Conservation (phyloP, 2,329 filamentous ascomycete genomes). For the Colletotrichum australisinense region DNA sequence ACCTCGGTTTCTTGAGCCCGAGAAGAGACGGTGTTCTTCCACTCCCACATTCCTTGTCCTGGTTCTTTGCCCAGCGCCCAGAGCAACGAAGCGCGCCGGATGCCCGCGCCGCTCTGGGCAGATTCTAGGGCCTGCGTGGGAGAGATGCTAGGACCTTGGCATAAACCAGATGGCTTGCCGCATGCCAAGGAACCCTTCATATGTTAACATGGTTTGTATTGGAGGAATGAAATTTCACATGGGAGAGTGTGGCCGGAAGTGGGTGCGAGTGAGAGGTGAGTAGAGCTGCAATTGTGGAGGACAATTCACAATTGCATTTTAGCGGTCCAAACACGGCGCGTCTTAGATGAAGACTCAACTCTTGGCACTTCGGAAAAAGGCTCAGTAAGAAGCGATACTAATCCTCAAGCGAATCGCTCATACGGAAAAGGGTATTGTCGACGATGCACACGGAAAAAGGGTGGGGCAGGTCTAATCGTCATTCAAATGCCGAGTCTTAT, state of each 20-base stretch:
- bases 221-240: neutral
- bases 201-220: neutral
- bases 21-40: neutral
- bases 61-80: neutral
- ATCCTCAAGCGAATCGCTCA: too few species aligned
- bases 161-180: conserved; percentile 1
- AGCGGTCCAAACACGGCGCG: neutral
- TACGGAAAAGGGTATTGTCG: neutral
- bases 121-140: neutral
- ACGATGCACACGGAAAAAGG: neutral
- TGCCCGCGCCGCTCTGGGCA: neutral
- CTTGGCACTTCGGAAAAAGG: conserved; percentile 19
- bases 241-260: neutral
- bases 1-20: conserved; percentile 10
- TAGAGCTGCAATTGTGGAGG: neutral
- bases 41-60: neutral
- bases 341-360: neutral
- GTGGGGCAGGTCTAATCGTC: neutral
- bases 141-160: neutral
- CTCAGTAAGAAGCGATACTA: neutral
- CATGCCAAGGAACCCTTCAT: neutral
- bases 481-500: neutral
- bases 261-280: neutral
- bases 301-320: too few species aligned
- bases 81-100: neutral